Base-by-base conservation (phyloP, 805 yeast genomes). In the Wickerhamiella slavikovae region DNA sequence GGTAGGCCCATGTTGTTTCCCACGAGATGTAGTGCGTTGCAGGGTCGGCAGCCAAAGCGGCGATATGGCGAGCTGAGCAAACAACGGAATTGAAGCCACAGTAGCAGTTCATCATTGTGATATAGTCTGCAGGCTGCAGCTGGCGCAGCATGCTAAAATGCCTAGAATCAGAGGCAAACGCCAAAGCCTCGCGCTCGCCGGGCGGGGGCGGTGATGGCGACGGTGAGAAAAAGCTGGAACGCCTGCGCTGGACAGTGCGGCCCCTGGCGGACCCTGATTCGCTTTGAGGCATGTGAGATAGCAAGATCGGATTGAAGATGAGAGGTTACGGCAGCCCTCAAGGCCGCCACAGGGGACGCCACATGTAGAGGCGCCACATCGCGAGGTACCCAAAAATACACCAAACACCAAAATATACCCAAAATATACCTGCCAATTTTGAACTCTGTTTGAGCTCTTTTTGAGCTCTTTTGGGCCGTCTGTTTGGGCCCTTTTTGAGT, bases 91-190 rank as follows among this genome's bases (percentile, higher is more conserved):
- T 79, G 49, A 89, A 83, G 0, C 96, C 98, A 28, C 83, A 72
- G 48, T 79, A 80, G 16, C 95, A 94, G 52, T 89, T 89, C 50
- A 89, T 60, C 59, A 83, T 65, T 3, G 98, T 89, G 51, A 89
- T 89, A 57, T 73, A 80, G 52, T 89, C 98, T 4, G 98, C 98
- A 70, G 85, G 61, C 51, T 89, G 96, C 39, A 89, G 64, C 39
- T 46, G 54, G 32, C 62, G 45, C 30, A 89, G 57, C 66, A 89
- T 68, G 33, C 83, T 72, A 39, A 85, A 73, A 49, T 85, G 95
- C 46, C 92, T 64, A 28, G 64, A 64, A 52, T 85, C 96, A 22
- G 71, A 66, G 31, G 82, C 71, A 48, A 83, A 82, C 27, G 73
- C 78, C 36, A 65, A 61, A 44, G 79, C 72, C 49, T 85, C 57